phyloP scores from a whole-genome alignment of 306 rosid genomes.

The Styphnolobium japonicum region DNA sequence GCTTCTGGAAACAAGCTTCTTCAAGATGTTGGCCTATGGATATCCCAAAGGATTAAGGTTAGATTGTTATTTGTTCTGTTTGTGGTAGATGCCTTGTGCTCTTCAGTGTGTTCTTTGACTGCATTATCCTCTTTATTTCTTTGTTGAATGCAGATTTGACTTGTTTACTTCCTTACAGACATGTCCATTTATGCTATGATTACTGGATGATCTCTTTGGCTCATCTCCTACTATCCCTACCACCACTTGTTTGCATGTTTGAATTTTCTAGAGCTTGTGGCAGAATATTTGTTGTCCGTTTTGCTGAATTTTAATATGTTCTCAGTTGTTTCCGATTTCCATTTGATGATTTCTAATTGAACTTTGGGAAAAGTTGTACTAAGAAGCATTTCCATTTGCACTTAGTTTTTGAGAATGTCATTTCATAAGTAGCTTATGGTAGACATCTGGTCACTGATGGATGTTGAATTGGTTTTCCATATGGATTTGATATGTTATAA shows the following conservation, averaged over 20 bases:
- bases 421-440: background rate
- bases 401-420: slow-evolving; percentile 9
- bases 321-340: background rate
- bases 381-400: background rate
- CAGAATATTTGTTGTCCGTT: background rate
- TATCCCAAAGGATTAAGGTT: slow-evolving; percentile 82
- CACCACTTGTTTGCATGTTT: background rate
- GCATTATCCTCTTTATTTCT: slow-evolving; percentile 4
- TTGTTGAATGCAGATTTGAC: background rate
- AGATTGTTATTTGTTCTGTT: background rate
- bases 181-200: background rate
- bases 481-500: background rate
- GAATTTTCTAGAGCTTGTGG: background rate
- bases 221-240: background rate
- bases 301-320: background rate
- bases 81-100: background rate
- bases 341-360: background rate
- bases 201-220: background rate
- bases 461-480: background rate
- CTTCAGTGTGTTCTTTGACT: background rate
- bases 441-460: background rate
- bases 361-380: background rate
- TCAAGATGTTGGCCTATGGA: slow-evolving; percentile 88
- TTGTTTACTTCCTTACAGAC: background rate
- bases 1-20: slow-evolving; percentile 97